A percentile compares a stretch with the other conserved stretches of the same genome.
Evolutionary conservation across 2,329 filamentous ascomycete species (phyloP).

Genomic region (Domatiomyces catenatus): DNA sequence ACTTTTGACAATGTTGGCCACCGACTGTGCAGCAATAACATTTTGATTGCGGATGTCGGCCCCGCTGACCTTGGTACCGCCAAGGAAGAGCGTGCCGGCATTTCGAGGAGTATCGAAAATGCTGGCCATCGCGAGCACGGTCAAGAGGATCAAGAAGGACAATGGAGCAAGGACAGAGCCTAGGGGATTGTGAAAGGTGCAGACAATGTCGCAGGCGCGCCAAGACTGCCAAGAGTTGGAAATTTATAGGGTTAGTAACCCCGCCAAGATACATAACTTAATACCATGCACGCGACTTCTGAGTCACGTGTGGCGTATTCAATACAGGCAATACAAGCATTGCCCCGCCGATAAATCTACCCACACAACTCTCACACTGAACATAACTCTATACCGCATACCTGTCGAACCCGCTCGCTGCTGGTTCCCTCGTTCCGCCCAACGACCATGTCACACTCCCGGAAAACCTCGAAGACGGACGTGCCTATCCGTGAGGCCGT

Average conservation of each 20-base stretch:
- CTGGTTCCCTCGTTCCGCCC: neutral
- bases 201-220: neutral
- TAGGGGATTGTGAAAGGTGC: neutral
- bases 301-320: neutral
- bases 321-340: neutral
- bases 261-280: neutral
- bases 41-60: constrained; percentile 95
- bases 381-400: neutral
- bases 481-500: constrained; percentile 12
- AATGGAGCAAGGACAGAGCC: neutral
- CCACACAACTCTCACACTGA: neutral
- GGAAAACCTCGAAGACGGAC: constrained; percentile 8
- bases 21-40: constrained; percentile 88
- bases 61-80: constrained; percentile 93
- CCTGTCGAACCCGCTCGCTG: neutral
- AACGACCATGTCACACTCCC: constrained; percentile 9
- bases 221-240: neutral
- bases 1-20: constrained; percentile 97
- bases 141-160: neutral
- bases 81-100: constrained; percentile 84
- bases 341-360: neutral
- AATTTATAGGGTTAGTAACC: neutral
- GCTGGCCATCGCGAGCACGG: constrained; percentile 55
- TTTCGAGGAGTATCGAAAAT: constrained; percentile 94
- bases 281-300: neutral